A percentile compares a stretch with the other conserved stretches of the same genome.
phyloP scores from a whole-genome alignment of 768 basidiomycete species.

The Kwoniella dendrophila region DNA sequence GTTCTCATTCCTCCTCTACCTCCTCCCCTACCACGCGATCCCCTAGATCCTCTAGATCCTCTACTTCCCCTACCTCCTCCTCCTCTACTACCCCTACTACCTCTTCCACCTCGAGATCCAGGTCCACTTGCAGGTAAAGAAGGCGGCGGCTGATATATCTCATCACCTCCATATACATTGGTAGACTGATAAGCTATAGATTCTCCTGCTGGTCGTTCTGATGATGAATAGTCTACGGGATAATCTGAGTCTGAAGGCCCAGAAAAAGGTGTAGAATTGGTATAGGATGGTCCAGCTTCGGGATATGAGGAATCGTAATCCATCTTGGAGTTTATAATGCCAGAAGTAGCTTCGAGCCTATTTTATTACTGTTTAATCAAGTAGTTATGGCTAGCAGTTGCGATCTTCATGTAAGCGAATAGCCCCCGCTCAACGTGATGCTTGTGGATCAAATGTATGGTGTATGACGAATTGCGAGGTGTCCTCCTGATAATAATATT shows the following conservation, averaged over 20 bases:
- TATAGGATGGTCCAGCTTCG: neutral
- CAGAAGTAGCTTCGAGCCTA: no score
- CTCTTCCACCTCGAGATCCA: constrained; percentile 33
- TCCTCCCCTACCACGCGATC: constrained; percentile 23
- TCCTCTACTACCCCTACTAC: constrained; percentile 26
- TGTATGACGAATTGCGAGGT: no score
- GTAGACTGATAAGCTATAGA: neutral
- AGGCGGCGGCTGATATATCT: neutral
- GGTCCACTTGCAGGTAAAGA: no score
- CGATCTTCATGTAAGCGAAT: no score
- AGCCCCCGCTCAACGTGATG: no score
- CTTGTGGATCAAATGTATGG: no score
- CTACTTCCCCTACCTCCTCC: constrained; percentile 28
- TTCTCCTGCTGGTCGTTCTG: constrained; percentile 1
- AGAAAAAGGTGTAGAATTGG: constrained; percentile 3
- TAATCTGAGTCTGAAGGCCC: neutral
- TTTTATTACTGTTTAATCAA: no score
- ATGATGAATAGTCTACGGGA: neutral
- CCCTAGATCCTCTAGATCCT: constrained; percentile 22
- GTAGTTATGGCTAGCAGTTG: no score
- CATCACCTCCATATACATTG: neutral
- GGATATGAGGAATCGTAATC: constrained; percentile 8
- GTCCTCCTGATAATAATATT: no score
- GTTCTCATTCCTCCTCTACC: constrained; percentile 19
- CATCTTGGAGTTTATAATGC: no score